Conservation (phyloP, 345 rosid species). For the Litchi chinensis region DNA sequence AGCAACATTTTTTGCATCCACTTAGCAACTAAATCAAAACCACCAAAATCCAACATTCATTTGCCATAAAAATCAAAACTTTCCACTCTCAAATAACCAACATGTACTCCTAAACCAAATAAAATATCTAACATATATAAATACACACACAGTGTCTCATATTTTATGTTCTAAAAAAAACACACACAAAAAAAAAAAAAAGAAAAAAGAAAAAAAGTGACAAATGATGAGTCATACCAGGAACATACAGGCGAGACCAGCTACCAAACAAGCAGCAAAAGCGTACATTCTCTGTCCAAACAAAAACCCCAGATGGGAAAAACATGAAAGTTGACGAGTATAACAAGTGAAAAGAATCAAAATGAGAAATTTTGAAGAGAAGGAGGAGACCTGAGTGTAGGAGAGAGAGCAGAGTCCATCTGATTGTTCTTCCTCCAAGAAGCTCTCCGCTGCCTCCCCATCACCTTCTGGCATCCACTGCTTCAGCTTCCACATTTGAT, state of each 20-base stretch:
- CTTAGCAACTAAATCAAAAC: background rate
- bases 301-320: slow-evolving; percentile 19
- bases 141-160: background rate
- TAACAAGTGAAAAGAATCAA: background rate
- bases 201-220: background rate
- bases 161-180: background rate
- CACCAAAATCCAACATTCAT: background rate
- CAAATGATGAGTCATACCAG: slow-evolving; percentile 51
- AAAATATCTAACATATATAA: background rate
- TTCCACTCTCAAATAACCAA: background rate
- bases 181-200: background rate
- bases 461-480: slow-evolving; percentile 51
- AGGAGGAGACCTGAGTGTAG: slow-evolving; percentile 55
- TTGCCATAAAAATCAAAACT: background rate
- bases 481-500: slow-evolving; percentile 60
- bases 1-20: slow-evolving; percentile 14
- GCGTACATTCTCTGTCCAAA: slow-evolving; percentile 70
- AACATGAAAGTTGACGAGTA: slow-evolving; percentile 1
- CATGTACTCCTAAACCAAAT: background rate
- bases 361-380: background rate
- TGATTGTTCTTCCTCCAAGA: slow-evolving; percentile 62
- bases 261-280: slow-evolving; percentile 62
- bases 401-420: slow-evolving; percentile 76
- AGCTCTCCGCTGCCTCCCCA: slow-evolving; percentile 44
- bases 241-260: slow-evolving; percentile 73